These are phyloP conservation scores for Solanum piurae DNA, from an alignment of 257 asterid genomes.

Conservation along the genomic window DNA sequence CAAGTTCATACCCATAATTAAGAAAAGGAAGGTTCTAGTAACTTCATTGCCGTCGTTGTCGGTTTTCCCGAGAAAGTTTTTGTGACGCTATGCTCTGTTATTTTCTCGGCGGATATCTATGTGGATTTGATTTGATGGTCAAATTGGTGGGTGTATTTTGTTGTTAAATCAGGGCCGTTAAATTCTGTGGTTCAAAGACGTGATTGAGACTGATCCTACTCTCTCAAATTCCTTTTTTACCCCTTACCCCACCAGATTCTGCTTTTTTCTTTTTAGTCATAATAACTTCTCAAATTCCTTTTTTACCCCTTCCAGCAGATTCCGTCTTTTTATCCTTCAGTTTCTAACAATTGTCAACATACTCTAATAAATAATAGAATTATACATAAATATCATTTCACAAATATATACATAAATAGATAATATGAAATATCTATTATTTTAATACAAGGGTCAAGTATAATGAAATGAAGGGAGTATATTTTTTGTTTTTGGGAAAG, in stretches of 20 bases:
- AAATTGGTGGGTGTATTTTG: not conserved
- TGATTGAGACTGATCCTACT: not conserved
- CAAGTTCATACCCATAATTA: not conserved
- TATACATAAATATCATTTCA: no score
- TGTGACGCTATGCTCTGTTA: not conserved
- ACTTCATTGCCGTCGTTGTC: not conserved
- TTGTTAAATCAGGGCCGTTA: not conserved
- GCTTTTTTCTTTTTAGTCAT: not conserved
- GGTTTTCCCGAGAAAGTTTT: not conserved
- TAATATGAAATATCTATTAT: not conserved
- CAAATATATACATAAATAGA: no score
- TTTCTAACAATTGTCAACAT: not conserved
- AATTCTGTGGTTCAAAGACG: not conserved
- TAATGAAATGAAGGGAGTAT: not conserved
- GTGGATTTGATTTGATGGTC: not conserved
- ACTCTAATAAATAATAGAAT: no score
- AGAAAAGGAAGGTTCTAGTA: not conserved
- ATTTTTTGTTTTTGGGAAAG: not conserved
- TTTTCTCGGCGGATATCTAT: not conserved
- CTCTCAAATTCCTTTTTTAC: not conserved
- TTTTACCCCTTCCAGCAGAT: not conserved
- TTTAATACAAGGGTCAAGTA: no score
- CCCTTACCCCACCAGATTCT: not conserved
- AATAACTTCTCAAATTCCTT: not conserved
- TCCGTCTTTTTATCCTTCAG: not conserved